These are phyloP conservation scores for Gaillardinia entomophila DNA, from an alignment of 805 yeast genomes.

Conservation along the genomic window DNA sequence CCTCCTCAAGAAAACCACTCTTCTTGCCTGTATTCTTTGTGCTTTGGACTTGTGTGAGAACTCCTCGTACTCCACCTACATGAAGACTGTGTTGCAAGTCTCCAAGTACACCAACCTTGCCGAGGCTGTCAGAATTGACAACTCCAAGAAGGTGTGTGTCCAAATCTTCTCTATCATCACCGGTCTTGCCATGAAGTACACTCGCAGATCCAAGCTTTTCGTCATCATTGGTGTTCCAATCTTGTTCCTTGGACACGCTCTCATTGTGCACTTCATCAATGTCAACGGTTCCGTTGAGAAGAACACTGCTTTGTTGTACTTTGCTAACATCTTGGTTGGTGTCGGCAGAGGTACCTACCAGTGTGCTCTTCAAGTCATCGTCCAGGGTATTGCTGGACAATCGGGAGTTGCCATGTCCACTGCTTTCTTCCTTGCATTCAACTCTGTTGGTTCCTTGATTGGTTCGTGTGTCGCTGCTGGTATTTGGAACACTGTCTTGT, in stretches of 20 bases:
- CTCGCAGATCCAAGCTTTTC: conserved; percentile 17
- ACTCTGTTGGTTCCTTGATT: conserved; percentile 19
- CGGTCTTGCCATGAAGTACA: conserved; percentile 22
- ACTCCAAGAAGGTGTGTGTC: conserved; percentile 18
- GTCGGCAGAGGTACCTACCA: conserved; percentile 19
- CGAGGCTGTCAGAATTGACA: conserved; percentile 21
- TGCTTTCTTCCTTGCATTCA: conserved; percentile 20
- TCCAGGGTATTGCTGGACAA: conserved; percentile 20
- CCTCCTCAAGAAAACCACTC: conserved; percentile 11
- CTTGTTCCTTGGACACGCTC: conserved; percentile 16
- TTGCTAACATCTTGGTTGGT: conserved; percentile 19
- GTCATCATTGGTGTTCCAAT: conserved; percentile 7
- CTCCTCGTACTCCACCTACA: conserved; percentile 16
- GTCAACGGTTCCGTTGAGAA: conserved; percentile 8
- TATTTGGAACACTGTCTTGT: conserved; percentile 15
- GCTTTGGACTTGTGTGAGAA: conserved; percentile 17
- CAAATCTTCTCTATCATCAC: conserved; percentile 17
- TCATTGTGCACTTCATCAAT: conserved; percentile 16
- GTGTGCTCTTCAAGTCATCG: conserved; percentile 15
- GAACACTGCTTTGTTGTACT: conserved; percentile 9
- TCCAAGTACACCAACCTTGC: conserved; percentile 11
- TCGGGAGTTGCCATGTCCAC: conserved; percentile 24
- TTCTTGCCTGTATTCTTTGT: conserved; percentile 10
- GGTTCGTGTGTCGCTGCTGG: conserved; percentile 10
- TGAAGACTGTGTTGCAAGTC: conserved; percentile 18